These are phyloP conservation scores for Chytriomyces sp. DNA, from an alignment of 192 early-diverging fungal species.

Conservation along the genomic window DNA sequence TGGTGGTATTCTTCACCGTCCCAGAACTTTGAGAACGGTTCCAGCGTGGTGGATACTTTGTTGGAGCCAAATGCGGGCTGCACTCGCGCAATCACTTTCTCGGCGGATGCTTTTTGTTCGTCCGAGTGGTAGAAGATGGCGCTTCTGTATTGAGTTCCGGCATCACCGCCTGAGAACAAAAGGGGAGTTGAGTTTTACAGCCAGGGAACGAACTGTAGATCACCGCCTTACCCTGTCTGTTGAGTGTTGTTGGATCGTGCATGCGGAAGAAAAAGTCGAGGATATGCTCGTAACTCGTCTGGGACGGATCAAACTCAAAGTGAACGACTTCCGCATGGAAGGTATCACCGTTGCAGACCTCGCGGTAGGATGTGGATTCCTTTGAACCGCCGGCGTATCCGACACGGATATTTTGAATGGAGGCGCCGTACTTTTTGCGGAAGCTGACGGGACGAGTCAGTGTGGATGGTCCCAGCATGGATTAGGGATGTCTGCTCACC, in stretches of 20 bases:
- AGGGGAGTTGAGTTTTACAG: neutral
- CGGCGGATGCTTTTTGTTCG: constrained; percentile 76
- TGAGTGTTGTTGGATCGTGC: constrained; percentile 84
- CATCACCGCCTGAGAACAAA: constrained; percentile 5
- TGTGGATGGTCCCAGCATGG: constrained; percentile 28
- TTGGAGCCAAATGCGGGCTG: constrained; percentile 54
- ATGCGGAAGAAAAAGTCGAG: constrained; percentile 75
- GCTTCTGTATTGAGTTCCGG: constrained; percentile 78
- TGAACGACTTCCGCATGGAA: constrained; percentile 85
- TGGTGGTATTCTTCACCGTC: constrained; percentile 83
- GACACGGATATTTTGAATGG: constrained; percentile 16
- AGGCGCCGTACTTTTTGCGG: constrained; percentile 17
- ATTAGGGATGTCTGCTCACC: constrained; percentile 38
- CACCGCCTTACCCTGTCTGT: constrained; percentile 83
- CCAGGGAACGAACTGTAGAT: neutral
- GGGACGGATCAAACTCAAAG: constrained; percentile 72
- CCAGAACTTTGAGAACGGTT: constrained; percentile 72
- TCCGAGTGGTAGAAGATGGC: constrained; percentile 83
- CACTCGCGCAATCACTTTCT: constrained; percentile 69
- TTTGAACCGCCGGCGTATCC: constrained; percentile 20
- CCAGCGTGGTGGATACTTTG: constrained; percentile 70
- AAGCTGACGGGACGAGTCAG: constrained; percentile 59
- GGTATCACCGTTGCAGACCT: constrained; percentile 49
- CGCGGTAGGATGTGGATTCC: constrained; percentile 17
- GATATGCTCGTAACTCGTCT: constrained; percentile 75